Base-by-base conservation (phyloP, 73 alveolate species). In the Paramecium primaurelia region DNA sequence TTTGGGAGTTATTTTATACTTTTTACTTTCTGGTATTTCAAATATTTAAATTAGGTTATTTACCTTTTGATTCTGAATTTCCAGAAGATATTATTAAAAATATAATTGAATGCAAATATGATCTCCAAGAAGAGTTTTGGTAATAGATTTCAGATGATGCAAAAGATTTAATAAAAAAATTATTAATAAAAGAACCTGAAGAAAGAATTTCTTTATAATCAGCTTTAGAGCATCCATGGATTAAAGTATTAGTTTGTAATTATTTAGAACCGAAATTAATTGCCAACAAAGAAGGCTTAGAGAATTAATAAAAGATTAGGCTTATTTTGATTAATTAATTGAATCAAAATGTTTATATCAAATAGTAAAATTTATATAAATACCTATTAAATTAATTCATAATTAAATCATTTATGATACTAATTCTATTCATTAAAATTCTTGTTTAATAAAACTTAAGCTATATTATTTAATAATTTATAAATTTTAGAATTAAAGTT, bases 221-320 rank as follows among this genome's bases (percentile, higher is more conserved):
- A 40, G 91, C 91, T 42, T 26, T 80, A 11, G 28, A 80, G 12
- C 91, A 80, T 80, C 91, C 91, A n/a, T 80, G 91, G 91, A 80
- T 80, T 32, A 49, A 32, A 18, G 91, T 80, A 80, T 25, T 8
- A 26, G 18, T 38, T 20, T 80, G 3, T 0, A 9, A n/a, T 26
- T 44, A 26, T 4, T 10, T 8, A 80, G 91, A 80, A 80, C 49
- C 71, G 91, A 26, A 47, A 80, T 45, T 14, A 18, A 42, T 11
- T 80, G 58, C 75, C 91, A 25, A 80, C 34, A 8, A 45, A 80
- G 26, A 80, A 80, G n/a, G 77, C 91, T 12, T 32, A 44, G 10
- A 80, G 75, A 80, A 10, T 42, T 5, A 44, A 80, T 34, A 45
- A 45, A 9, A 80, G 47, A 20, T 45, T 80, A 26, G 91, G 71